These are phyloP conservation scores for Crucibulum laeve DNA, from an alignment of 768 basidiomycete species.

Conservation along the genomic window DNA sequence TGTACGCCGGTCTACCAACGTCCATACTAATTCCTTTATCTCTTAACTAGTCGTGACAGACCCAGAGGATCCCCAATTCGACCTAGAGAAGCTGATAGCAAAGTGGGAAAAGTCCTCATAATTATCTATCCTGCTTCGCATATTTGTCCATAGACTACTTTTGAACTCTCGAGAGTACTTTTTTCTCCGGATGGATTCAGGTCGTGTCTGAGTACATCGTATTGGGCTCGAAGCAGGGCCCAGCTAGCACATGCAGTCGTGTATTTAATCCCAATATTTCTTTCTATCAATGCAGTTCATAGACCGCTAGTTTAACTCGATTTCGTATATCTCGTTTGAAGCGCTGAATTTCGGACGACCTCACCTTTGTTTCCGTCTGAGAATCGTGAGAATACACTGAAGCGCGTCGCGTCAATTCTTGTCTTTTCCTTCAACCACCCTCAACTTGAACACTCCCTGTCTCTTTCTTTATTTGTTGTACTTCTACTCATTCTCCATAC, in stretches of 20 bases:
- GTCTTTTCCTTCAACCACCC: constrained; percentile 5
- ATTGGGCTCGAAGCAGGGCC: too few species aligned
- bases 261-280: too few species aligned
- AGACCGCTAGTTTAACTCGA: too few species aligned
- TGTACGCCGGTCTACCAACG: background rate
- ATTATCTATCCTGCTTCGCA: constrained; percentile 18
- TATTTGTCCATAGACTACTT: constrained; percentile 16
- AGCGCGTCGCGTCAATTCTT: constrained; percentile 33
- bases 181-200: too few species aligned
- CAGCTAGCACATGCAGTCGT: too few species aligned
- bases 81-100: constrained; percentile 85
- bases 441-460: constrained; percentile 1
- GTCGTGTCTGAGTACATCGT: too few species aligned
- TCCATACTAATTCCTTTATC: constrained; percentile 7
- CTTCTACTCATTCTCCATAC: background rate
- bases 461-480: background rate
- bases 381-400: constrained; percentile 30
- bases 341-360: too few species aligned
- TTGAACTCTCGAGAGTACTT: constrained; percentile 7
- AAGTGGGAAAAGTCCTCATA: constrained; percentile 73
- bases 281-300: too few species aligned
- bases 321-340: too few species aligned
- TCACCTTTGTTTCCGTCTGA: background rate
- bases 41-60: constrained; percentile 72
- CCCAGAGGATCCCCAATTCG: constrained; percentile 93